Evolutionary conservation across 192 early-diverging fungal species (phyloP).

Genomic region (Backusella sp.): DNA sequence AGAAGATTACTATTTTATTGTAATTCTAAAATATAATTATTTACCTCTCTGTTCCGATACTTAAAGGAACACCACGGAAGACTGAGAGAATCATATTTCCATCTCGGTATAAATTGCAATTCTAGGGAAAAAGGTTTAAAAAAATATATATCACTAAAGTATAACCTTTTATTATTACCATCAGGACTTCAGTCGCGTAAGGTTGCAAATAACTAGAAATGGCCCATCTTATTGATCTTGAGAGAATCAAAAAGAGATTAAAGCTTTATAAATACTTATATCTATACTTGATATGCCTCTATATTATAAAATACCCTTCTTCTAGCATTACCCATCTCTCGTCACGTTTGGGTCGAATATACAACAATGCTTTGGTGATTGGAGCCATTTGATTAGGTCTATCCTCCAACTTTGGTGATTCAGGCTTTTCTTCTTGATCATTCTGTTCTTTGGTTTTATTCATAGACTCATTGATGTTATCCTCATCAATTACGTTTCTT

Average conservation of each 20-base stretch:
- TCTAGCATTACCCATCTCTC: constrained; percentile 9
- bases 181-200: neutral
- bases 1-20: neutral
- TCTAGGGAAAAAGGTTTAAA: neutral
- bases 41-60: neutral
- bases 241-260: neutral
- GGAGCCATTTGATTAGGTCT: neutral
- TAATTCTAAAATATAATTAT: neutral
- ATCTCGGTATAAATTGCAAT: constrained; percentile 1
- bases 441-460: neutral
- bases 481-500: neutral
- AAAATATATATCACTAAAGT: neutral
- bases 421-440: neutral
- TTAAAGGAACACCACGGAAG: neutral
- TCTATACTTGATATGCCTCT: neutral
- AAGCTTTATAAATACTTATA: neutral
- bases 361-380: neutral
- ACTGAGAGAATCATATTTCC: constrained; percentile 3
- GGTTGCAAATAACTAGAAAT: neutral
- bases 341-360: constrained; percentile 5
- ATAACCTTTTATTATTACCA: neutral
- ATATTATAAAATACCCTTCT: constrained; percentile 3
- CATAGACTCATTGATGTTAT: neutral
- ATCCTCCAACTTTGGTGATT: neutral
- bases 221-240: neutral